Evolutionary conservation across 2,329 filamentous ascomycete genomes (phyloP).

Genomic region (Fusarium annulatum): DNA sequence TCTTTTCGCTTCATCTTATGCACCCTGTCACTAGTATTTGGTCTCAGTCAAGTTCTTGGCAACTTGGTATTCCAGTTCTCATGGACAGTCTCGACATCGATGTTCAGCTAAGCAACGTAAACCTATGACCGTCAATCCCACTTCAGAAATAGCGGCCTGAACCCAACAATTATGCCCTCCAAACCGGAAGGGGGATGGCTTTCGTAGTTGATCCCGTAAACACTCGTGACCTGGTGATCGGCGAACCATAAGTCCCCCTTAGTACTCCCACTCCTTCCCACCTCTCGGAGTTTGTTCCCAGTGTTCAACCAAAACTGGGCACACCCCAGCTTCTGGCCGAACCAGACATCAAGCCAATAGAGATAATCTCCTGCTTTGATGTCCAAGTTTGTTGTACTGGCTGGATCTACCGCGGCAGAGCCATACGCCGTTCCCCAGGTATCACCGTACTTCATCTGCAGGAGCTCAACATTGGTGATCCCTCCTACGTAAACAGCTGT

Average conservation of each 20-base stretch:
- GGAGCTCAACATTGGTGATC: not conserved
- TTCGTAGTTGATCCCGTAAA: not conserved
- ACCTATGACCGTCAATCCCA: not conserved
- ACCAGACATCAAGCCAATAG: not conserved
- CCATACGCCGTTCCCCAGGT: not conserved
- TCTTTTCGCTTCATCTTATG: fast-evolving
- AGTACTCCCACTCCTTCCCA: not conserved
- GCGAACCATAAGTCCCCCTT: not conserved
- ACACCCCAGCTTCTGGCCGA: not conserved
- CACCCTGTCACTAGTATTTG: fast-evolving
- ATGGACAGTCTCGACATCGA: no score
- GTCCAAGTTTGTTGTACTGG: not conserved
- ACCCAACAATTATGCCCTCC: not conserved
- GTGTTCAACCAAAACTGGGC: not conserved
- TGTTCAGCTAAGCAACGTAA: no score
- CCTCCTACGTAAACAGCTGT: not conserved
- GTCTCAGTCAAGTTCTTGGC: not conserved
- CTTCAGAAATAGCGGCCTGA: not conserved
- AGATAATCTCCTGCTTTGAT: not conserved
- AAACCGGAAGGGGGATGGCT: fast-evolving
- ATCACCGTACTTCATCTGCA: not conserved
- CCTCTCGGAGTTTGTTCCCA: not conserved
- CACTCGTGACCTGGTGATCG: not conserved
- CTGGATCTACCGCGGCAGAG: not conserved
- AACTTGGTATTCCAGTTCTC: no score